These are phyloP conservation scores for Penicillium manginii DNA, from an alignment of 495 filamentous ascomycete genomes.

Conservation along the genomic window DNA sequence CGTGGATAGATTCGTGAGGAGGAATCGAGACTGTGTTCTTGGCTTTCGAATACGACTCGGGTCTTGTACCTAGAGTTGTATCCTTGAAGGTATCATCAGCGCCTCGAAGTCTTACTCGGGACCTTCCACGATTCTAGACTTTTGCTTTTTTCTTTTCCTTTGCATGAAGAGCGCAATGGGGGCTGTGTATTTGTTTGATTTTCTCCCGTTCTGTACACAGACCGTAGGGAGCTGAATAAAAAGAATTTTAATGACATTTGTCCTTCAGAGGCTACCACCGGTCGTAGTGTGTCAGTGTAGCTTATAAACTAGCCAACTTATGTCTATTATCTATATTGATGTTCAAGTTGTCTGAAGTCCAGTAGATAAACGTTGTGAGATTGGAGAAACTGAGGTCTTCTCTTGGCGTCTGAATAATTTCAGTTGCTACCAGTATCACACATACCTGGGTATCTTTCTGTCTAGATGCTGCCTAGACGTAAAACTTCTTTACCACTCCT, in stretches of 20 bases:
- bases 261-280: background rate
- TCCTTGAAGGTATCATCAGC: background rate
- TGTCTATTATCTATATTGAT: background rate
- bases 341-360: background rate
- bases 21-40: background rate
- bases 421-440: background rate
- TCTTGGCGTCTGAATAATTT: background rate
- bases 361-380: background rate
- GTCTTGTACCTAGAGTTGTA: background rate
- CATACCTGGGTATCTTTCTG: background rate
- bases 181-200: slow-evolving; percentile 31
- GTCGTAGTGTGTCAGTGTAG: background rate
- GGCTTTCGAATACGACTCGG: background rate
- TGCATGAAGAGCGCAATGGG: slow-evolving; percentile 41
- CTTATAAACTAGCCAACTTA: background rate
- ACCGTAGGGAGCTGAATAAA: slow-evolving; percentile 26
- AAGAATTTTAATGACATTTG: slow-evolving; percentile 31
- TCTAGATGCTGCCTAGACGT: background rate
- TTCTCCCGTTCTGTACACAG: slow-evolving; percentile 37
- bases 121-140: slow-evolving; percentile 5
- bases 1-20: slow-evolving; percentile 19
- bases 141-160: slow-evolving; percentile 32
- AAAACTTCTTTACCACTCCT: no score
- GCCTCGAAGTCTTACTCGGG: slow-evolving; percentile 5
- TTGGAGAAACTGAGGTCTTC: background rate